Percentiles rank a stretch among this genome's conserved stretches.
Conservation (phyloP, 2,329 filamentous ascomycete species). For the Neurospora sp. region DNA sequence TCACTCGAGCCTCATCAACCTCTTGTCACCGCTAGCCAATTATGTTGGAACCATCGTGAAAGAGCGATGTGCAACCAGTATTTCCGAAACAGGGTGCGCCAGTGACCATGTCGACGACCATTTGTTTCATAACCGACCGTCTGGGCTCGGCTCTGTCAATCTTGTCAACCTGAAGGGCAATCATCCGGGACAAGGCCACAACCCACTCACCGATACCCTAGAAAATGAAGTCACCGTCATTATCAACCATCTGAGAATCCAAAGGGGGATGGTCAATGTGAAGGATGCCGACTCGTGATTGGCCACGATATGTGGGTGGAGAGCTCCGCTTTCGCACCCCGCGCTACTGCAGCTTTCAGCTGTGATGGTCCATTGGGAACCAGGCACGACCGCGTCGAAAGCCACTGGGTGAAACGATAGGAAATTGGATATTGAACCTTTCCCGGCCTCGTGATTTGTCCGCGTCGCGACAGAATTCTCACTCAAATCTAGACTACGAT, state of each 20-base stretch:
- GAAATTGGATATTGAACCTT: not conserved
- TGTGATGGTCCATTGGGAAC: not conserved
- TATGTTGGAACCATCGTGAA: not conserved
- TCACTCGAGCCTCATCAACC: not conserved
- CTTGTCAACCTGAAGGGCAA: not conserved
- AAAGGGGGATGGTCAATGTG: not conserved
- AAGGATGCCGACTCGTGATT: not conserved
- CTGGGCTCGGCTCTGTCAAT: not conserved
- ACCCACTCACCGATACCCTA: not conserved
- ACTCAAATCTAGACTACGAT: not conserved
- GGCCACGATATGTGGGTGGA: not conserved
- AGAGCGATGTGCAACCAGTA: not conserved
- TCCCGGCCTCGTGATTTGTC: not conserved
- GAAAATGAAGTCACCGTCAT: not conserved
- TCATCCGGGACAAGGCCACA: not conserved
- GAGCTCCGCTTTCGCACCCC: not conserved
- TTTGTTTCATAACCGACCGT: not conserved
- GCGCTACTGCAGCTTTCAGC: not conserved
- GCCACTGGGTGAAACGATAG: not conserved
- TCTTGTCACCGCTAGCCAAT: not conserved
- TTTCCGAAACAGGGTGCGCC: not conserved
- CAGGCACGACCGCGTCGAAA: not conserved
- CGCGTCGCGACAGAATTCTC: not conserved
- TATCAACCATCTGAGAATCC: not conserved
- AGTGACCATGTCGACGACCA: not conserved